phyloP scores from a whole-genome alignment of 345 rosid genomes.

The Rhodamnia rubescens region DNA sequence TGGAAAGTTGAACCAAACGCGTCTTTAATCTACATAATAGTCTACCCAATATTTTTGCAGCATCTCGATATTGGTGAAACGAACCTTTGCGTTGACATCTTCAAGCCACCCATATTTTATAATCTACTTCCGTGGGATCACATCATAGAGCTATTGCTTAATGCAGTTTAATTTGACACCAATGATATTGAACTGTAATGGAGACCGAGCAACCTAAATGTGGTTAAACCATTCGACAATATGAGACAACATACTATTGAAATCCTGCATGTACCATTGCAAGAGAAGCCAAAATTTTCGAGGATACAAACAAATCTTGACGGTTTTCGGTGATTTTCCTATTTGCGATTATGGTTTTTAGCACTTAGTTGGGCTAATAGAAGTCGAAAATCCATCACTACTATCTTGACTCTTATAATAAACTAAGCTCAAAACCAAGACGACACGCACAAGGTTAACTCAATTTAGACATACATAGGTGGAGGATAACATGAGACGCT shows the following conservation, averaged over 20 bases:
- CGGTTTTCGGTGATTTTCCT: background rate
- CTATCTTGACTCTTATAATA: too few relatives aligned
- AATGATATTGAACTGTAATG: background rate
- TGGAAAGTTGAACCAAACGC: too few relatives aligned
- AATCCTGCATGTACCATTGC: background rate
- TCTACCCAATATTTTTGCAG: too few relatives aligned
- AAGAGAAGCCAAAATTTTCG: background rate
- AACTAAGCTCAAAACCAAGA: too few relatives aligned
- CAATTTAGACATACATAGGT: too few relatives aligned
- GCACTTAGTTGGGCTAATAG: background rate
- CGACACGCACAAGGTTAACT: background rate
- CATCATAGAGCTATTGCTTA: background rate
- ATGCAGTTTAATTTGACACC: background rate
- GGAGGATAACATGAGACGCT: too few relatives aligned
- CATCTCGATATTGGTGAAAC: too few relatives aligned
- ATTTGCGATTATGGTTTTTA: background rate
- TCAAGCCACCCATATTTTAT: constrained; percentile 11
- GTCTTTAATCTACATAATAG: too few relatives aligned
- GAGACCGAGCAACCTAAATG: background rate
- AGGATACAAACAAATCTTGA: background rate
- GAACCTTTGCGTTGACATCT: constrained; percentile 5
- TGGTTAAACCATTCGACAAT: background rate
- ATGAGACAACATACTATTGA: background rate
- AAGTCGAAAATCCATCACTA: too few relatives aligned
- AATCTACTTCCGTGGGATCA: constrained; percentile 8